Evolutionary conservation across 371 early-diverging fungal genomes (phyloP).

Genomic region (Neoconidiobolus thromboides): DNA sequence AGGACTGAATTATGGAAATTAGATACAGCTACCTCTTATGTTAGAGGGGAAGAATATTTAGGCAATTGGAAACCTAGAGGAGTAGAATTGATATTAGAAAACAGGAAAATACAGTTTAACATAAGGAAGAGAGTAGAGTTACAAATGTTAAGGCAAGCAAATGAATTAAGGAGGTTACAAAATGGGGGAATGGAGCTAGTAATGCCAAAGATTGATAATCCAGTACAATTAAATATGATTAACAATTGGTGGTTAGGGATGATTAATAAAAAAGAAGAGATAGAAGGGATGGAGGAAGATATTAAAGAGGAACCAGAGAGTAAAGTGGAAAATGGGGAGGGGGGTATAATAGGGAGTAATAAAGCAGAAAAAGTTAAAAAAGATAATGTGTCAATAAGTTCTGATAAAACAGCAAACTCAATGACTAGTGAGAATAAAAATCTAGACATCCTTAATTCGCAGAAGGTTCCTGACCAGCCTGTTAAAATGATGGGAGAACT

Average conservation of each 20-base stretch:
- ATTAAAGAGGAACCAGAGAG: no score
- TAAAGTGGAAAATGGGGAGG: no score
- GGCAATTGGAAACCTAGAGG: conserved; percentile 58
- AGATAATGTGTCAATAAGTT: not conserved
- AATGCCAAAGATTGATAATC: no score
- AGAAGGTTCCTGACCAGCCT: no score
- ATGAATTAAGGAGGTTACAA: not conserved
- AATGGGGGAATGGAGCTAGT: no score
- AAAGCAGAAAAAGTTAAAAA: no score
- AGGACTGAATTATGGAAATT: conserved; percentile 47
- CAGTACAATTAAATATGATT: no score
- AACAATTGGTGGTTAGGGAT: no score
- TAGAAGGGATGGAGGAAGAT: no score
- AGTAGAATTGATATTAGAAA: conserved; percentile 44
- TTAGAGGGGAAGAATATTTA: conserved; percentile 69
- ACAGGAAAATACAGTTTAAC: conserved; percentile 18
- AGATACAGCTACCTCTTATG: conserved; percentile 52
- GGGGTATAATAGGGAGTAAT: no score
- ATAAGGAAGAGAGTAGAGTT: conserved; percentile 24
- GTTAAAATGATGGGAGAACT: conserved; percentile 31
- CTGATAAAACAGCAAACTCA: not conserved
- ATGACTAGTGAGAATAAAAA: not conserved
- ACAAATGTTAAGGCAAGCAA: conserved; percentile 17
- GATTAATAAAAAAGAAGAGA: no score
- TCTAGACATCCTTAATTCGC: no score